Evolutionary conservation across 2,329 filamentous ascomycete genomes (phyloP).

Genomic region (Arthrobotrys iridis): DNA sequence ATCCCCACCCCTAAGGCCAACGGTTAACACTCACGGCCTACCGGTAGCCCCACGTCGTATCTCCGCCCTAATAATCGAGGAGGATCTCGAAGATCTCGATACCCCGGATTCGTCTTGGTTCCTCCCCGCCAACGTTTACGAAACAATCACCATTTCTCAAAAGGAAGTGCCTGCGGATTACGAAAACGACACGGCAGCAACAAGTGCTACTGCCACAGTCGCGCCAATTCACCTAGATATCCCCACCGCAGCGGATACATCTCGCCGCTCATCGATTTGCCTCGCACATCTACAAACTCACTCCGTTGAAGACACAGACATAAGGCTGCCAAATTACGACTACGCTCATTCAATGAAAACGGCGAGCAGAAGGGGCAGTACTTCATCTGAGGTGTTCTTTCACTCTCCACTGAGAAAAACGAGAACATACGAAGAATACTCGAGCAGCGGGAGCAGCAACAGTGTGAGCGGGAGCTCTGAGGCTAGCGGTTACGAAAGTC

Average conservation of each 20-base stretch:
- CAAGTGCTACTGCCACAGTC: not conserved
- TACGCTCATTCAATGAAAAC: slow-evolving; percentile 24
- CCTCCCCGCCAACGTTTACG: slow-evolving; percentile 49
- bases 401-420: slow-evolving; percentile 41
- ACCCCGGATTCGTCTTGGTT: slow-evolving; percentile 48
- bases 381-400: slow-evolving; percentile 44
- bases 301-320: slow-evolving; percentile 29
- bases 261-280: slow-evolving; percentile 42
- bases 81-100: slow-evolving; percentile 50
- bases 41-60: slow-evolving; percentile 46
- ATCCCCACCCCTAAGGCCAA: slow-evolving; percentile 47
- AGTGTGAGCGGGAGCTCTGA: not conserved
- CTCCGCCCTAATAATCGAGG: slow-evolving; percentile 50
- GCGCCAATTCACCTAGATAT: slow-evolving; percentile 22
- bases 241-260: slow-evolving; percentile 52
- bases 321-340: slow-evolving; percentile 50
- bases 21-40: slow-evolving; percentile 31
- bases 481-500: slow-evolving; percentile 45
- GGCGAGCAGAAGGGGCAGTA: slow-evolving; percentile 29
- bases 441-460: slow-evolving; percentile 19
- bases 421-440: slow-evolving; percentile 34
- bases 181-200: not conserved
- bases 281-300: slow-evolving; percentile 37
- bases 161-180: slow-evolving; percentile 36
- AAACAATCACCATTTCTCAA: slow-evolving; percentile 50